Evolutionary conservation across 495 filamentous ascomycete species (phyloP).

Genomic region (Lophiostoma macrostomum): DNA sequence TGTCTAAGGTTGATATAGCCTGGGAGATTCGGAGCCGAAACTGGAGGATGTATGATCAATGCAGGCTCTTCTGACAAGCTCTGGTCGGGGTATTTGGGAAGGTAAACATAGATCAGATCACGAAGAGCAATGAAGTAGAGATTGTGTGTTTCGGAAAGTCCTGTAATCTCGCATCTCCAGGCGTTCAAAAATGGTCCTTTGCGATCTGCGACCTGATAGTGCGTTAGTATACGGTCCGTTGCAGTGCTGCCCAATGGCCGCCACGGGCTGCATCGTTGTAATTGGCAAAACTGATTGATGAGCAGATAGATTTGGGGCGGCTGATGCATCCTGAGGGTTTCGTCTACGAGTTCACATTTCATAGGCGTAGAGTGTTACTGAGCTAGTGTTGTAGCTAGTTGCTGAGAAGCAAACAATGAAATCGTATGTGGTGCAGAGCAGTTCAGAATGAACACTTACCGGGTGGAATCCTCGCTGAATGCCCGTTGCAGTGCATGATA

Average conservation of each 20-base stretch:
- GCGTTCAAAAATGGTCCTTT: background rate
- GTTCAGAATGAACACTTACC: background rate
- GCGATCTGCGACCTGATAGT: background rate
- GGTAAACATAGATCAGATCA: slow-evolving; percentile 69
- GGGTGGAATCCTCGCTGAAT: background rate
- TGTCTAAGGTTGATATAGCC: slow-evolving; percentile 53
- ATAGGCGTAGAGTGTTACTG: no score
- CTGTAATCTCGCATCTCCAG: slow-evolving; percentile 28
- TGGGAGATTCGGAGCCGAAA: slow-evolving; percentile 44
- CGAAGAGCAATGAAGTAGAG: slow-evolving; percentile 76
- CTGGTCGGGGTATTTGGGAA: slow-evolving; percentile 65
- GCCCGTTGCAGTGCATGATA: slow-evolving; percentile 3
- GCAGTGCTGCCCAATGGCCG: no score
- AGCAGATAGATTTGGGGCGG: no score
- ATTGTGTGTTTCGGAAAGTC: slow-evolving; percentile 46
- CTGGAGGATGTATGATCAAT: slow-evolving; percentile 63
- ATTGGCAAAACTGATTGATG: no score
- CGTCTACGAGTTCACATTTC: no score
- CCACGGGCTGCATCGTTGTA: no score
- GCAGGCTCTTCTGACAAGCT: slow-evolving; percentile 57
- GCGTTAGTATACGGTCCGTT: background rate
- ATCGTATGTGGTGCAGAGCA: no score
- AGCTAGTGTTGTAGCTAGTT: no score
- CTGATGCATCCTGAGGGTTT: no score
- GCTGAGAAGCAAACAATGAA: no score